These are phyloP conservation scores for Lasiodiplodia sp. DNA, from an alignment of 2,329 filamentous ascomycete genomes.

Conservation along the genomic window DNA sequence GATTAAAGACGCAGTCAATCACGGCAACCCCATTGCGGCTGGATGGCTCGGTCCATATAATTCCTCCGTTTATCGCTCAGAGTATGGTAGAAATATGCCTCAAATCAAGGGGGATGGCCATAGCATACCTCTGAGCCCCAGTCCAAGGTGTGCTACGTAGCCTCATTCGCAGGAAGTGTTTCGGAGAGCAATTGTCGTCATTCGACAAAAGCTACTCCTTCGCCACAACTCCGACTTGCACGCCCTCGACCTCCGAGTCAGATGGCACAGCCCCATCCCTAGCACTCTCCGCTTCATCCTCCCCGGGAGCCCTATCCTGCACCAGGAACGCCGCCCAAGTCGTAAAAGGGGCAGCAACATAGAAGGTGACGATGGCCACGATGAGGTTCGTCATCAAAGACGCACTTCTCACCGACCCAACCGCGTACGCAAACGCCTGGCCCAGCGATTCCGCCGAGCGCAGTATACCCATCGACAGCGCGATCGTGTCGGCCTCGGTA, in stretches of 20 bases:
- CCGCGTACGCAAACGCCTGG: conserved; percentile 56
- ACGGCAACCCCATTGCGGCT: no score
- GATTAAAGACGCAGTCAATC: no score
- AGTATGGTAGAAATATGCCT: no score
- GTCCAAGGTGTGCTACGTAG: no score
- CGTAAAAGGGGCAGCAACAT: conserved; percentile 44
- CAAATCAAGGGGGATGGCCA: no score
- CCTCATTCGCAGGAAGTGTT: no score
- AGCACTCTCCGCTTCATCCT: background rate
- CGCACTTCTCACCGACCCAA: conserved; percentile 55
- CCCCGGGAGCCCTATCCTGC: background rate
- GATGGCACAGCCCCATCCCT: background rate
- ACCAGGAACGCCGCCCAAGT: conserved; percentile 35
- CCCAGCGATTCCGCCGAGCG: conserved; percentile 60
- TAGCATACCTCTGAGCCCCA: no score
- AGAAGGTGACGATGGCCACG: conserved; percentile 59
- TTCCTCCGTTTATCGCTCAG: no score
- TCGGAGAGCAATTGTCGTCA: no score
- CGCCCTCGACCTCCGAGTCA: background rate
- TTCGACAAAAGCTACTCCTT: background rate
- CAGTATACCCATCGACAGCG: conserved; percentile 57
- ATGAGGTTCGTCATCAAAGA: conserved; percentile 58
- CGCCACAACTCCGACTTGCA: background rate
- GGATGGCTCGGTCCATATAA: no score
- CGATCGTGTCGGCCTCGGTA: conserved; percentile 60